These are phyloP conservation scores for Starmerella floricola DNA, from an alignment of 805 yeast genomes.

Conservation along the genomic window DNA sequence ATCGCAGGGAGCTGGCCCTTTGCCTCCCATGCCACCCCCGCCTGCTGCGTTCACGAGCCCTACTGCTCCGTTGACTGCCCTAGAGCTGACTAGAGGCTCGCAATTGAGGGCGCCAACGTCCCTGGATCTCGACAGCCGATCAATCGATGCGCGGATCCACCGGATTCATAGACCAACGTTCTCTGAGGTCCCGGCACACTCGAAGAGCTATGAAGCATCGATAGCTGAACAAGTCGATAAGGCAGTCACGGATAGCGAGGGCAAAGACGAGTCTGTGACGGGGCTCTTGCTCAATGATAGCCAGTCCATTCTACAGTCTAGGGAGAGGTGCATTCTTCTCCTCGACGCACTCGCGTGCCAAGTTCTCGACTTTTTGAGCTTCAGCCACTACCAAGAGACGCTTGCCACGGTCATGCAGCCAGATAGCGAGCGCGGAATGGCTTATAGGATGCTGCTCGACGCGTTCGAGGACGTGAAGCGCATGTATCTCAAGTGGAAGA, in stretches of 20 bases:
- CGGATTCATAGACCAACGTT: conserved; percentile 1
- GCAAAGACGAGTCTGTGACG: neutral
- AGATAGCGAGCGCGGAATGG: conserved; percentile 48
- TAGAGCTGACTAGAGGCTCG: conserved; percentile 1
- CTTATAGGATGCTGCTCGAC: conserved; percentile 55
- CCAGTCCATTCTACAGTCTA: conserved; percentile 13
- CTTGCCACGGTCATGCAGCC: conserved; percentile 55
- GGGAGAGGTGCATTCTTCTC: conserved; percentile 39
- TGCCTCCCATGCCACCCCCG: conserved; percentile 22
- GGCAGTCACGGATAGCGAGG: neutral
- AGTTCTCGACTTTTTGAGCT: conserved; percentile 49
- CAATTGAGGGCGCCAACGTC: neutral
- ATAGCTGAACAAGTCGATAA: conserved; percentile 16
- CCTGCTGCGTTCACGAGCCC: conserved; percentile 20
- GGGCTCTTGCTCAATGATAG: conserved; percentile 11
- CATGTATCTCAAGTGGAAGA: conserved; percentile 34
- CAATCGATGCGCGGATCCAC: neutral
- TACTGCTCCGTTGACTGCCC: conserved; percentile 9
- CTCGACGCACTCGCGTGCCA: conserved; percentile 77
- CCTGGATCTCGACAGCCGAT: neutral
- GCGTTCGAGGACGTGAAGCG: conserved; percentile 66
- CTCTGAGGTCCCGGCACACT: conserved; percentile 3
- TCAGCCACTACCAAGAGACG: conserved; percentile 65
- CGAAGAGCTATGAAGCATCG: conserved; percentile 10
- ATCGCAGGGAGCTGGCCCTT: conserved; percentile 4